Conservation (phyloP, 805 yeast species). For the Candida takata region DNA sequence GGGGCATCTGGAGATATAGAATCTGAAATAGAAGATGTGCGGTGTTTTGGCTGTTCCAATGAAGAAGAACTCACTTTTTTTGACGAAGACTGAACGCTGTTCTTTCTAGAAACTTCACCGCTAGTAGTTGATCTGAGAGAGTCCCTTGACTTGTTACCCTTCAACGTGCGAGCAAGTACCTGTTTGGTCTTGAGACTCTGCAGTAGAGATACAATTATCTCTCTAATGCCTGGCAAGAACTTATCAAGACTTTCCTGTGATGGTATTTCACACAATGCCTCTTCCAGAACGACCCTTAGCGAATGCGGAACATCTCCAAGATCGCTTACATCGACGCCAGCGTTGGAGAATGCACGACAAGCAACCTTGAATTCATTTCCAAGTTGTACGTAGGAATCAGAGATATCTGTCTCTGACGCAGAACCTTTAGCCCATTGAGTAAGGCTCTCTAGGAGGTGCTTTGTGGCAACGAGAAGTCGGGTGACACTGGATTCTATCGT, state of each 20-base stretch:
- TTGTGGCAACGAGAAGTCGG: constrained; percentile 76
- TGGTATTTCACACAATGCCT: constrained; percentile 78
- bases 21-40: neutral
- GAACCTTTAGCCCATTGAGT: constrained; percentile 84
- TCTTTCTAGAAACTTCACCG: constrained; percentile 9
- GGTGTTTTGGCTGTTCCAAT: constrained; percentile 1
- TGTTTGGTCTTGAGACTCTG: constrained; percentile 80
- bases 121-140: constrained; percentile 10
- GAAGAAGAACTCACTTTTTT: constrained; percentile 1
- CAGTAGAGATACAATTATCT: constrained; percentile 73
- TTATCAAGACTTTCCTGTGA: constrained; percentile 74
- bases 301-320: constrained; percentile 87
- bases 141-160: constrained; percentile 22
- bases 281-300: constrained; percentile 72
- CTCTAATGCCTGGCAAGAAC: constrained; percentile 78
- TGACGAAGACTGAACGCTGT: constrained; percentile 2
- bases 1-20: neutral
- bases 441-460: constrained; percentile 75
- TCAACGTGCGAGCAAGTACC: constrained; percentile 38
- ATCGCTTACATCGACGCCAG: constrained; percentile 77
- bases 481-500: constrained; percentile 77
- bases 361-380: constrained; percentile 93
- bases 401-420: constrained; percentile 79
- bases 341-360: constrained; percentile 66
- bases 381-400: constrained; percentile 82